A percentile compares a stretch with the other conserved stretches of the same genome.
Evolutionary conservation across 805 yeast species (phyloP).

Genomic region (Teunomyces kruisii): DNA sequence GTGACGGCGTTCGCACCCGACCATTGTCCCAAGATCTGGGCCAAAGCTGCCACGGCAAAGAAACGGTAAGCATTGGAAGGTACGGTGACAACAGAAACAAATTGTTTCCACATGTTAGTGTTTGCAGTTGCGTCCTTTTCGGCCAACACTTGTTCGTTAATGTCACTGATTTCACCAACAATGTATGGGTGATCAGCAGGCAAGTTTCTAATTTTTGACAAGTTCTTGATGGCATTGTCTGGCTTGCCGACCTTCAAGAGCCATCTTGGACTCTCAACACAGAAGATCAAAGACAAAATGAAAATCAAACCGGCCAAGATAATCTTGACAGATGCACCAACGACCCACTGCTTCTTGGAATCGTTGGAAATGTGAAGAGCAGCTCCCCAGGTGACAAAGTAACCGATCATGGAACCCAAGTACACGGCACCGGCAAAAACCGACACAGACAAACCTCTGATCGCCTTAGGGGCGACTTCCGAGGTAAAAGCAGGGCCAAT

Average conservation of each 20-base stretch:
- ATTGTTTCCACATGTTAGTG: constrained; percentile 9
- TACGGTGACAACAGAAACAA: constrained; percentile 16
- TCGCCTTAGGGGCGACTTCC: constrained; percentile 22
- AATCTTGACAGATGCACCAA: constrained; percentile 21
- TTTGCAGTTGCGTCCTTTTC: constrained; percentile 20
- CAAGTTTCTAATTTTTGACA: constrained; percentile 19
- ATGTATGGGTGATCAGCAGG: constrained; percentile 24
- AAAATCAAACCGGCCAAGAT: constrained; percentile 20
- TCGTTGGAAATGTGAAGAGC: constrained; percentile 28
- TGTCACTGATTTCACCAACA: constrained; percentile 22
- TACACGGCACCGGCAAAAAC: constrained; percentile 26
- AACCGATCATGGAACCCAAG: constrained; percentile 20
- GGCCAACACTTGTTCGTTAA: constrained; percentile 19
- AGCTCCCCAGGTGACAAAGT: constrained; percentile 47
- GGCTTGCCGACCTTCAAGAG: constrained; percentile 16
- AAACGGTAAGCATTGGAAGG: constrained; percentile 22
- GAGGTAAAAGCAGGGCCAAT: constrained; percentile 25
- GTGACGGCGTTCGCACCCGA: constrained; percentile 27
- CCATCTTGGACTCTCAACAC: constrained; percentile 26
- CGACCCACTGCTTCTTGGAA: constrained; percentile 19
- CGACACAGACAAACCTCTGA: constrained; percentile 23
- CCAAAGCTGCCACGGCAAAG: constrained; percentile 16
- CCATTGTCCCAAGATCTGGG: constrained; percentile 26
- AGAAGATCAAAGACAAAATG: constrained; percentile 18
- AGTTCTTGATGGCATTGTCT: constrained; percentile 18